phyloP scores from a whole-genome alignment of 495 filamentous ascomycete species.

The Pseudoneurospora amorphoporcata region DNA sequence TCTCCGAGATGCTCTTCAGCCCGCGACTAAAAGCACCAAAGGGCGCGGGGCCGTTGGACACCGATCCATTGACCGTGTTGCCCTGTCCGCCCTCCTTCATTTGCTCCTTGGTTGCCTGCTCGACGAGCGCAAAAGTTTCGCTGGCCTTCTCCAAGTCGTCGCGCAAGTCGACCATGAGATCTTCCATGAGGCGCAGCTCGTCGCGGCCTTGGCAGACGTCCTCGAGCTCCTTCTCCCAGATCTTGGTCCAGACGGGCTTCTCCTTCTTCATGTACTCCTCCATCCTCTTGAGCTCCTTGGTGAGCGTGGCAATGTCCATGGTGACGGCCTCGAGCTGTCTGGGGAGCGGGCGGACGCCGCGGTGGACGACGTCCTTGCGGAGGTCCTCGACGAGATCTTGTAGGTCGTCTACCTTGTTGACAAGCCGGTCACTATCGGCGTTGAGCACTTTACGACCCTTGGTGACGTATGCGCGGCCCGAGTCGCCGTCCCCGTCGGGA shows the following conservation, averaged over 20 bases:
- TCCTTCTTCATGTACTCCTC: constrained; percentile 82
- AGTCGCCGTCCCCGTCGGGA: constrained; percentile 54
- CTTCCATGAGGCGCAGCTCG: constrained; percentile 87
- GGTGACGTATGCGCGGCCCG: constrained; percentile 74
- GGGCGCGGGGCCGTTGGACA: constrained; percentile 30
- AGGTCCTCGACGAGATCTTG: constrained; percentile 95
- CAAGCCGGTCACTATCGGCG: constrained; percentile 75
- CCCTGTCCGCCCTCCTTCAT: constrained; percentile 53
- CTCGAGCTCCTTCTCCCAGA: constrained; percentile 94
- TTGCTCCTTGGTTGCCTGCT: constrained; percentile 94
- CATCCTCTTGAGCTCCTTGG: constrained; percentile 88
- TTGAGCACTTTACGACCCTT: constrained; percentile 74
- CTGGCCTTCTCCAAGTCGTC: constrained; percentile 91
- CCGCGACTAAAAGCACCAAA: constrained; percentile 44
- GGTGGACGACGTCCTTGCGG: constrained; percentile 89
- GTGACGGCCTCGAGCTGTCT: constrained; percentile 78
- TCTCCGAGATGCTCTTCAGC: constrained; percentile 44
- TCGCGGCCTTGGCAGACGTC: constrained; percentile 92
- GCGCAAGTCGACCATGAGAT: constrained; percentile 79
- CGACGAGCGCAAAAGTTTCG: constrained; percentile 86
- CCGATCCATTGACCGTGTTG: constrained; percentile 26
- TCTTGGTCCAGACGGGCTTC: constrained; percentile 94
- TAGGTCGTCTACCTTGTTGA: constrained; percentile 86
- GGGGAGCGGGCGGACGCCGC: constrained; percentile 88
- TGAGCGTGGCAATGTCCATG: constrained; percentile 73